Percentiles rank a stretch among this genome's conserved stretches.
phyloP scores from a whole-genome alignment of 2,329 filamentous ascomycete genomes.

The Calycina marina region DNA sequence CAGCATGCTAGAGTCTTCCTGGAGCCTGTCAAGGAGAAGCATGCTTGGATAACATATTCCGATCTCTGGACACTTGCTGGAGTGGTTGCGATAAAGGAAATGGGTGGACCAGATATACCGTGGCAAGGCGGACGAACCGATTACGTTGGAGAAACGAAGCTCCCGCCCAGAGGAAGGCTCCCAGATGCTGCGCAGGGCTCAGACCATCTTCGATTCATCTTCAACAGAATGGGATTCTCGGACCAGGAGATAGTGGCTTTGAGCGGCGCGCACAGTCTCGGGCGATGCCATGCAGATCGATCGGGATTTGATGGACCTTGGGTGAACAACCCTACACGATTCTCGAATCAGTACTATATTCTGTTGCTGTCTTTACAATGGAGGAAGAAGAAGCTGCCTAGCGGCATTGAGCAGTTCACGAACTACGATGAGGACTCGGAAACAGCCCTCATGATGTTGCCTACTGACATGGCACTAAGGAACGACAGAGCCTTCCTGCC shows the following conservation, averaged over 20 bases:
- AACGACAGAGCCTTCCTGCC: conserved; percentile 35
- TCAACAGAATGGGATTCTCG: conserved; percentile 45
- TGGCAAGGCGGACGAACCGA: conserved; percentile 47
- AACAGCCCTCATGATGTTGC: conserved; percentile 50
- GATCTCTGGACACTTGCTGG: conserved; percentile 52
- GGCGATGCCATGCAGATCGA: conserved; percentile 38
- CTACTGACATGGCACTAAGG: conserved; percentile 44
- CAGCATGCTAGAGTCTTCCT: conserved; percentile 49
- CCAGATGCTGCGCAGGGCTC: conserved; percentile 38
- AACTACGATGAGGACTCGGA: conserved; percentile 40
- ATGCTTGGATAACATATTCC: conserved; percentile 50
- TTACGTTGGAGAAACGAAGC: conserved; percentile 42
- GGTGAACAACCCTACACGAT: conserved; percentile 43
- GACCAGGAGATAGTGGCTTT: conserved; percentile 45
- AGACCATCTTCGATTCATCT: conserved; percentile 39
- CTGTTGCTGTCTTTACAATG: conserved; percentile 36
- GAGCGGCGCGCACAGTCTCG: conserved; percentile 39
- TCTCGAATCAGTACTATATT: conserved; percentile 42
- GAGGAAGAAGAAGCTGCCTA: conserved; percentile 36
- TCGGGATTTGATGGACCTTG: conserved; percentile 43
- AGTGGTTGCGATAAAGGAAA: conserved; percentile 40
- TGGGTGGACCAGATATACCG: conserved; percentile 41
- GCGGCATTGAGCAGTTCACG: conserved; percentile 41
- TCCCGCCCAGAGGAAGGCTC: conserved; percentile 41
- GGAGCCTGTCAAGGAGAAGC: conserved; percentile 42